phyloP scores from a whole-genome alignment of 495 filamentous ascomycete species.

The Bryoglossum gracile region DNA sequence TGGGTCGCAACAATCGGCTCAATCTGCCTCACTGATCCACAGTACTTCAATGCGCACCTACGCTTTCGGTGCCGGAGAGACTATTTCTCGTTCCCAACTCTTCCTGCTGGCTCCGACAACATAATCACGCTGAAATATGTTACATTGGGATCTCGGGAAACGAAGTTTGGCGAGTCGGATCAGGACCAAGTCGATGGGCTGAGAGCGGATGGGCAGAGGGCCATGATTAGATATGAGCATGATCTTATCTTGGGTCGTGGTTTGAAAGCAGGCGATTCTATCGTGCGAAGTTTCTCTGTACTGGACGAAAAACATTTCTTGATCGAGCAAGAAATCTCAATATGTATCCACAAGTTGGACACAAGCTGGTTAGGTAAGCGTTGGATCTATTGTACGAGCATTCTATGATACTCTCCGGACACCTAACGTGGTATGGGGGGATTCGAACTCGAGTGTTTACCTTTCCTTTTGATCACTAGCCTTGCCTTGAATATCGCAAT shows the following conservation, averaged over 20 bases:
- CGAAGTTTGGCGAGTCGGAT: no score
- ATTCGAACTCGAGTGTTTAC: no score
- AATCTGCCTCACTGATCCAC: constrained; percentile 23
- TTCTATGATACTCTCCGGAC: no score
- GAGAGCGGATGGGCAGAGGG: background rate
- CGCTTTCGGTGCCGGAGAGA: constrained; percentile 15
- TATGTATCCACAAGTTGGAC: background rate
- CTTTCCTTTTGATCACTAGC: no score
- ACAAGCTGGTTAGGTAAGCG: no score
- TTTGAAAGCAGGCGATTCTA: background rate
- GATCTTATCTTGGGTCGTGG: background rate
- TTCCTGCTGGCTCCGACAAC: background rate
- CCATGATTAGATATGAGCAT: background rate
- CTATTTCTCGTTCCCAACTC: background rate
- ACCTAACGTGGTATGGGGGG: no score
- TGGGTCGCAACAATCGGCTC: constrained; percentile 24
- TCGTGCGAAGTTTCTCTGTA: background rate
- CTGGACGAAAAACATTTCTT: background rate
- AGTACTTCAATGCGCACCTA: constrained; percentile 24
- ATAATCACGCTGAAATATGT: background rate
- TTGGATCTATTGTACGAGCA: no score
- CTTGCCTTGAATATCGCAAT: no score
- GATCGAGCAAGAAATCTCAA: background rate
- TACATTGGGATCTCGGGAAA: no score
- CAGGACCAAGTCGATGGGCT: no score